These are phyloP conservation scores for Parachlorella kessleri DNA, from an alignment of 139 green algal genomes.

Conservation along the genomic window DNA sequence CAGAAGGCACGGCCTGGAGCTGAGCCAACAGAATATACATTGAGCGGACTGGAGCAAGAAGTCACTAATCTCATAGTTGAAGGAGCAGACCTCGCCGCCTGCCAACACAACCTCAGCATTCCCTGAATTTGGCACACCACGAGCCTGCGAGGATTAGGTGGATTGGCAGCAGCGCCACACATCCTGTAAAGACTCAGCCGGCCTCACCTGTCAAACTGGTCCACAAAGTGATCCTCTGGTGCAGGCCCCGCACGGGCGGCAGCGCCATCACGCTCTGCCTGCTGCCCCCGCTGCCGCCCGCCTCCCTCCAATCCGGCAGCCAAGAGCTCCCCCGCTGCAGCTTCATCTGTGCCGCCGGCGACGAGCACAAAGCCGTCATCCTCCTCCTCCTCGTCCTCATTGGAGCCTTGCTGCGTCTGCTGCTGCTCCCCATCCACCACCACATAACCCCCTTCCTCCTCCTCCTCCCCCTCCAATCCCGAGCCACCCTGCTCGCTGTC, in stretches of 20 bases:
- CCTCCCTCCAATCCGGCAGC: neutral
- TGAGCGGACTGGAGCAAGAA: too few relatives aligned
- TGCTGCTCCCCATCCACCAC: neutral
- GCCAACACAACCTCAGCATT: neutral
- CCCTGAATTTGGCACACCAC: neutral
- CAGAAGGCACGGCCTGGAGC: neutral
- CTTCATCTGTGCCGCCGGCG: neutral
- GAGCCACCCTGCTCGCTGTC: too few relatives aligned
- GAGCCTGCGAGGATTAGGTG: neutral
- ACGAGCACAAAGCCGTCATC: neutral
- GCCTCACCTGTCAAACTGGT: conserved; percentile 25
- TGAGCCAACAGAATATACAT: neutral
- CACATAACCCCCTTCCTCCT: neutral
- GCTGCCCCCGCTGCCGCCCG: neutral
- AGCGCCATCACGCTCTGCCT: neutral
- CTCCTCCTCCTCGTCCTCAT: conserved; percentile 6
- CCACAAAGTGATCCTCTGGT: conserved; percentile 10
- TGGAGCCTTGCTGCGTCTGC: neutral
- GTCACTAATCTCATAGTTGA: neutral
- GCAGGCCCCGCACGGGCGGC: neutral
- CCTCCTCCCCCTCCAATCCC: too few relatives aligned
- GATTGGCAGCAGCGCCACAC: too few relatives aligned
- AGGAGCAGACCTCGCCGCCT: neutral
- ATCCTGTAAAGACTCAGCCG: too few relatives aligned
- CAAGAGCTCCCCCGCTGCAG: neutral